Evolutionary conservation across 768 basidiomycete species (phyloP).

Genomic region (Kwoniella pini): DNA sequence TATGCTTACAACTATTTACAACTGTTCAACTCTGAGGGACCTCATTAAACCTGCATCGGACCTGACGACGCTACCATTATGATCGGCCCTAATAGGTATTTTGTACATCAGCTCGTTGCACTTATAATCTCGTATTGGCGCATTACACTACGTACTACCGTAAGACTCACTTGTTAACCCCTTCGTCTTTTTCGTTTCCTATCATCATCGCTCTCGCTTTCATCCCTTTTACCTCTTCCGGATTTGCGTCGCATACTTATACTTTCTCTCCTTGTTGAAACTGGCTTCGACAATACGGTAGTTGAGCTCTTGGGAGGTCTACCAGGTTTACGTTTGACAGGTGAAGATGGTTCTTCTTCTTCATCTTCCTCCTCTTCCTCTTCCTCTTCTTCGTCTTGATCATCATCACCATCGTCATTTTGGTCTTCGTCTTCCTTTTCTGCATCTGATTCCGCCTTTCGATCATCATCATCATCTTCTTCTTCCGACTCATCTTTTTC

Average conservation of each 20-base stretch:
- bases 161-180: neutral
- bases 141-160: too few species aligned
- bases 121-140: too few species aligned
- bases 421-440: slow-evolving; percentile 35
- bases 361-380: slow-evolving; percentile 14
- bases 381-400: slow-evolving; percentile 12
- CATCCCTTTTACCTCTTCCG: slow-evolving; percentile 2
- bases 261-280: neutral
- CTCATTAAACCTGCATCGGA: too few species aligned
- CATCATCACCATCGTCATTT: slow-evolving; percentile 21
- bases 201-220: neutral
- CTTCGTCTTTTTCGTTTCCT: neutral
- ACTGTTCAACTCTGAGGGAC: too few species aligned
- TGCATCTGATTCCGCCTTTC: slow-evolving; percentile 59
- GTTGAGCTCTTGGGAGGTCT: neutral
- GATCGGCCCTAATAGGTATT: too few species aligned
- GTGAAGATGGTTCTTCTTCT: slow-evolving; percentile 7
- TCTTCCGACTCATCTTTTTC: slow-evolving; percentile 60
- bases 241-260: neutral
- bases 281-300: neutral
- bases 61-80: too few species aligned
- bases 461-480: slow-evolving; percentile 59
- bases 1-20: too few species aligned
- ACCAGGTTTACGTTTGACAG: slow-evolving; percentile 3
- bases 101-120: too few species aligned